Evolutionary conservation across 2,329 filamentous ascomycete genomes (phyloP), one percentile per base, ranked within the genome.

Genomic region (Scedosporium minutisporum): DNA sequence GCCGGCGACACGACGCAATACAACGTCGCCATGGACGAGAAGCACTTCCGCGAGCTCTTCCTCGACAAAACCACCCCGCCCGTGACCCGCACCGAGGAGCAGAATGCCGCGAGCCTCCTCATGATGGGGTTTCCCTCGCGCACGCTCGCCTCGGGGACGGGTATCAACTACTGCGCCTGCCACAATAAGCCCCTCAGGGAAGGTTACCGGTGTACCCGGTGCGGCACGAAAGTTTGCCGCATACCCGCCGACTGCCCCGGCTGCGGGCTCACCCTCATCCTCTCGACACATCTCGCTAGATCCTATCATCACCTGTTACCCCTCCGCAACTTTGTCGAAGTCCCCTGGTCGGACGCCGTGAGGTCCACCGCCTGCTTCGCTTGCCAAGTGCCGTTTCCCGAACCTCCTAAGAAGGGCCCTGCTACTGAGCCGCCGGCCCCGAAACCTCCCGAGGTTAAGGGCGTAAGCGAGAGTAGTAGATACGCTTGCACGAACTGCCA

Each of bases 121-220:
- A 96, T 96, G 90, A 99, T 99, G 93, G 95, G 95, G 4, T 99
- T 99, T 70, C 95, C 95, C 0, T 96, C 91, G 5, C 85, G 93
- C 44, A 89, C 89, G 2, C 85, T 95, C 14, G 90, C 91, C 61
- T 81, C 86, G 1, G 79, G 78, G 42, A 79, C 81, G 57, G 82
- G 87, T 4, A 77, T 82, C 61, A 92, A 88, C 64, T 85, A 95
- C 65, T 99, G 95, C 73, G 92, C 93, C 4, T 99, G 95, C 71
- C 93, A 97, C 75, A 91, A 90, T 67, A 86, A 87, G 65, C 86
- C 93, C 16, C 88, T 84, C 21, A 81, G 89, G 59, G 91, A 95
- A 63, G 95, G 95, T 1, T 99, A 97, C 75, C 80, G 88, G 9
- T 99, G 95, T 78, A 95, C 92, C 14, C 84, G 95, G 63, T 99